Conservation (phyloP, 129 eudicot genomes). For the Erigeron canadensis region DNA sequence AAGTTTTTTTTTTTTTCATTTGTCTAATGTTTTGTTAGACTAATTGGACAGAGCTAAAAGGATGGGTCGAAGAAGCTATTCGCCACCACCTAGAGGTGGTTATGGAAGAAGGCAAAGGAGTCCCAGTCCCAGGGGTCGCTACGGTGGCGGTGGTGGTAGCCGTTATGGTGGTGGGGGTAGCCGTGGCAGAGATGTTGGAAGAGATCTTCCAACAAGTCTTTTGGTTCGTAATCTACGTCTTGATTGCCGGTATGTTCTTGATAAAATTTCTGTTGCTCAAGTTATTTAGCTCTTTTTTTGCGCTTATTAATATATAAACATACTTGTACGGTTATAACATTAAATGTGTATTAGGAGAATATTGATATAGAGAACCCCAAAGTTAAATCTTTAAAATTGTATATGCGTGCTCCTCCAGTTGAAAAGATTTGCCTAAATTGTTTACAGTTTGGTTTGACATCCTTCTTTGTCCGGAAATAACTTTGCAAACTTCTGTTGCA, state of each 20-base stretch:
- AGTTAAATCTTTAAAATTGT: not conserved
- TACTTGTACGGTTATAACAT: not conserved
- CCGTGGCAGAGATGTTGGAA: constrained; percentile 49
- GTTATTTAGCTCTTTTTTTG: not conserved
- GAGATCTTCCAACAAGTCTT: constrained; percentile 81
- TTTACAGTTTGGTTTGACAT: too few relatives aligned
- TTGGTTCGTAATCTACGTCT: constrained; percentile 90
- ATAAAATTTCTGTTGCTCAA: not conserved
- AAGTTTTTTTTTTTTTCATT: not conserved
- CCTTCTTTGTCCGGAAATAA: too few relatives aligned
- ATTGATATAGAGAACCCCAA: not conserved
- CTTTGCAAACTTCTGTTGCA: too few relatives aligned
- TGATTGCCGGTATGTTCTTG: constrained; percentile 64
- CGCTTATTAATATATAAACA: too few relatives aligned
- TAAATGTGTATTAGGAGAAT: not conserved
- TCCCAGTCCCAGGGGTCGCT: constrained; percentile 76
- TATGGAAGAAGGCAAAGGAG: constrained; percentile 79
- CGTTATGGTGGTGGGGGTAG: constrained; percentile 43
- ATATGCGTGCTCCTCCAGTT: too few relatives aligned
- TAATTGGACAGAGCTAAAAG: not conserved
- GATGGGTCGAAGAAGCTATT: constrained; percentile 85
- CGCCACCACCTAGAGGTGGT: constrained; percentile 86
- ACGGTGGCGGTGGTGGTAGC: constrained; percentile 30
- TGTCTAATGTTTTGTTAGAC: not conserved
- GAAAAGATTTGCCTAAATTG: too few relatives aligned